phyloP scores from a whole-genome alignment of 176 grass and related monocot genomes.

The sorghum (Sorghum bicolor) region Sorghum_bicolor_NCBIv3 NC_012871.2:76601001-76601500 shows the following conservation, averaged over 20 bases:
- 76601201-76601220: not conserved
- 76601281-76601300: not conserved
- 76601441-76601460: not conserved
- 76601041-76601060: constrained; percentile 44
- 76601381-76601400: not conserved
- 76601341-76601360: not conserved
- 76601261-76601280: not conserved
- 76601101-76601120: not conserved
- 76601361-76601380: not conserved
- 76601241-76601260: not conserved
- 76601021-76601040: constrained; percentile 77
- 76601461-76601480: not conserved
- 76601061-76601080: not conserved
- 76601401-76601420: not conserved
- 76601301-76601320: not conserved
- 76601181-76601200: not conserved
- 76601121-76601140: not conserved
- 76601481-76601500: not conserved
- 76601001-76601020: constrained; percentile 80
- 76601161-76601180: not conserved
- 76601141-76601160: not conserved
- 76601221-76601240: not conserved
- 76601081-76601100: not conserved
- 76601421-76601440: not conserved
- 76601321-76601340: constrained; percentile 14